Conservation (phyloP, 805 yeast species). For the Hanseniaspora mollemarum region DNA sequence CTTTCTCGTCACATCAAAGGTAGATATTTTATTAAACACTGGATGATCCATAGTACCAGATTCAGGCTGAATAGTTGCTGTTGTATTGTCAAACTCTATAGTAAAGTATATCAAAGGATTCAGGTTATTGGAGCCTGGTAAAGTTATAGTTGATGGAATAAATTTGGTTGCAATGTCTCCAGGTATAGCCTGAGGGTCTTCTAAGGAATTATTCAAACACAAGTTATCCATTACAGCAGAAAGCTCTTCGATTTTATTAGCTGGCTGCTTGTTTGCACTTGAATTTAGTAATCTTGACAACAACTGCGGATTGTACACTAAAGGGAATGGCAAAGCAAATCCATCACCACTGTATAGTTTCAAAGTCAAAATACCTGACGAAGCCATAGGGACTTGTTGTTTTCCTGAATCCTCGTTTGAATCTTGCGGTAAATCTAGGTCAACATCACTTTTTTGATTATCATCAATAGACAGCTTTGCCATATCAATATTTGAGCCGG, state of each 20-base stretch:
- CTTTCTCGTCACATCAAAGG: conserved; percentile 72
- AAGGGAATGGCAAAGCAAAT: conserved; percentile 57
- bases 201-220: conserved; percentile 17
- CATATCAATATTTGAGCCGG: not conserved
- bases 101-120: conserved; percentile 72
- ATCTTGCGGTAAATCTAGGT: not conserved
- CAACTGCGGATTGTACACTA: conserved; percentile 52
- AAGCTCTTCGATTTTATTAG: conserved; percentile 25
- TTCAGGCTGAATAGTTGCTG: conserved; percentile 75
- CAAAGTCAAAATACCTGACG: conserved; percentile 58
- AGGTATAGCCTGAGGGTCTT: conserved; percentile 19
- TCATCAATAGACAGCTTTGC: not conserved
- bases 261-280: conserved; percentile 10
- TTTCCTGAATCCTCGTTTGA: not conserved
- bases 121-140: conserved; percentile 44
- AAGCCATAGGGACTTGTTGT: conserved; percentile 9
- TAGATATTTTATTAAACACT: conserved; percentile 76
- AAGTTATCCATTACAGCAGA: conserved; percentile 15
- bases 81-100: conserved; percentile 89
- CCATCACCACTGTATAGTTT: conserved; percentile 62
- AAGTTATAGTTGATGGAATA: conserved; percentile 44
- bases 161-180: conserved; percentile 27
- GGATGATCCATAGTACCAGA: conserved; percentile 71
- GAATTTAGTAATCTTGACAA: conserved; percentile 56
- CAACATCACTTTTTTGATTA: not conserved